Percentiles rank a stretch among this genome's conserved stretches.
phyloP scores from a whole-genome alignment of 306 rosid genomes.

The Sindora glabra region DNA sequence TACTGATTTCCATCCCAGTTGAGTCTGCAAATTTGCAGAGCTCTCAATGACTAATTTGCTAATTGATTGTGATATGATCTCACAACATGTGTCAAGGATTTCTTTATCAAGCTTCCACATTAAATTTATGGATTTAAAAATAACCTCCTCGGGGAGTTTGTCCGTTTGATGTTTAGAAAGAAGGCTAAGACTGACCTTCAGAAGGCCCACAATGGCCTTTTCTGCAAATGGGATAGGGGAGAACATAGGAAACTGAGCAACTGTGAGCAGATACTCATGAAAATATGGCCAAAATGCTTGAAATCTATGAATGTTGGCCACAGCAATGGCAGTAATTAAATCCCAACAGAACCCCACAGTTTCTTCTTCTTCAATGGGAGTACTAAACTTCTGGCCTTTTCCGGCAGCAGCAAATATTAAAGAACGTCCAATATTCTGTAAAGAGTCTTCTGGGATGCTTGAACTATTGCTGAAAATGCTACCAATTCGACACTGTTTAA shows the following conservation, averaged over 20 bases:
- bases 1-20: constrained; percentile 70
- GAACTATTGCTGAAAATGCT: constrained; percentile 56
- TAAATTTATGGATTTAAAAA: constrained; percentile 78
- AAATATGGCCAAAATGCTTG: constrained; percentile 63
- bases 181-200: constrained; percentile 51
- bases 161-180: constrained; percentile 44
- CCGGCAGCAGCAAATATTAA: constrained; percentile 84
- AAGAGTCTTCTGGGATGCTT: constrained; percentile 53
- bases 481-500: constrained; percentile 70
- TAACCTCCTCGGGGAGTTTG: constrained; percentile 58
- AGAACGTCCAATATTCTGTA: constrained; percentile 67
- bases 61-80: constrained; percentile 40
- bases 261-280: constrained; percentile 59
- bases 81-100: constrained; percentile 62
- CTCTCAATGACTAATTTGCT: constrained; percentile 49
- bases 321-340: constrained; percentile 44
- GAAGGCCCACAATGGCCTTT: constrained; percentile 61
- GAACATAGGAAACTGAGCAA: constrained; percentile 78
- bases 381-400: constrained; percentile 88
- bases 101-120: constrained; percentile 96
- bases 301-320: constrained; percentile 55
- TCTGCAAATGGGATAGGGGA: constrained; percentile 82
- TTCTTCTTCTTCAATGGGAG: constrained; percentile 90
- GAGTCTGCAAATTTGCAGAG: constrained; percentile 69
- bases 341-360: constrained; percentile 93